A percentile compares a stretch with the other conserved stretches of the same genome.
Evolutionary conservation across 345 rosid species (phyloP).

Genomic region (Salix koriyanagi): DNA sequence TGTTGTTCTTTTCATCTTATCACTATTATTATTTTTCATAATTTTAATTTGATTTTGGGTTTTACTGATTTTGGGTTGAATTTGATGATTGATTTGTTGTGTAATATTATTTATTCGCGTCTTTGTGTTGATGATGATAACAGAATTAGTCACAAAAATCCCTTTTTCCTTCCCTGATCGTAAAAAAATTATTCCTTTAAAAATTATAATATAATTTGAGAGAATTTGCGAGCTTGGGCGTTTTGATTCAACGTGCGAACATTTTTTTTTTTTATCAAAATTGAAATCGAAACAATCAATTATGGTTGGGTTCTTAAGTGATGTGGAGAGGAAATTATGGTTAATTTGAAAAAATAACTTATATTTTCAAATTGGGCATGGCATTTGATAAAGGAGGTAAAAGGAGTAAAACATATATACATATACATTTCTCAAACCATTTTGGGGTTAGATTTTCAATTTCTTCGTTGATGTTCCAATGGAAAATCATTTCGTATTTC

Average conservation of each 20-base stretch:
- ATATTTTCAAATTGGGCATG: too few relatives aligned
- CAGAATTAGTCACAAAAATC: not conserved
- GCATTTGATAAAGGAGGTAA: too few relatives aligned
- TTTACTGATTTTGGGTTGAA: not conserved
- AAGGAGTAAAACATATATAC: too few relatives aligned
- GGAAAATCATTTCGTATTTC: too few relatives aligned
- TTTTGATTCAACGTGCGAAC: not conserved
- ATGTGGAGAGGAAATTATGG: not conserved
- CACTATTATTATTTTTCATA: not conserved
- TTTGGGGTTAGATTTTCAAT: too few relatives aligned
- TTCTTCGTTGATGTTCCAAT: too few relatives aligned
- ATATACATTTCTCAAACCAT: too few relatives aligned
- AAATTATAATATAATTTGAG: too few relatives aligned
- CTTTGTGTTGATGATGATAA: not conserved
- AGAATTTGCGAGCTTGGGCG: not conserved
- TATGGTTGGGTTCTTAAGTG: not conserved
- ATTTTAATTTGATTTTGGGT: constrained; percentile 2
- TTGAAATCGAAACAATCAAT: not conserved
- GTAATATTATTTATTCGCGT: not conserved
- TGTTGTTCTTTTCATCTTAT: constrained; percentile 48
- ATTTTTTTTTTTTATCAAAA: not conserved
- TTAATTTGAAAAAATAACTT: not conserved
- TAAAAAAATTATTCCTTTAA: too few relatives aligned
- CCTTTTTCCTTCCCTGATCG: not conserved
- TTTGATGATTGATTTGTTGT: not conserved